Conservation (phyloP, 2,329 filamentous ascomycete species). For the Neodidymelliopsis sp. region DNA sequence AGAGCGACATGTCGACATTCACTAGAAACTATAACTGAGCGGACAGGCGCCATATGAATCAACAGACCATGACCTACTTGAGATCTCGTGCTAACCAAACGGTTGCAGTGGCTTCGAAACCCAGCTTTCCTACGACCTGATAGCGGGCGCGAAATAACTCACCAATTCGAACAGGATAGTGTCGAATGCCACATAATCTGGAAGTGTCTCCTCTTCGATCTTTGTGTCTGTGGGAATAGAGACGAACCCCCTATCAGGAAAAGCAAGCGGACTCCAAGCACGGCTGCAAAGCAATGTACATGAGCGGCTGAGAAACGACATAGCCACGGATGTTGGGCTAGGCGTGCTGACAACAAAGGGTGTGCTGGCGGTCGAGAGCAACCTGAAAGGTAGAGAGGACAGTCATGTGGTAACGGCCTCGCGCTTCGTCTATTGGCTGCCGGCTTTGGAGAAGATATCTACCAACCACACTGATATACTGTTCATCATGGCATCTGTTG, state of each 20-base stretch:
- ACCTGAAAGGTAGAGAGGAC: no score
- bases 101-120: constrained; percentile 15
- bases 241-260: constrained; percentile 6
- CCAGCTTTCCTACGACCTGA: constrained; percentile 24
- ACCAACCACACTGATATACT: no score
- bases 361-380: no score
- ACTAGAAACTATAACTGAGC: neutral
- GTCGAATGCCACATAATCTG: constrained; percentile 9
- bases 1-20: constrained; percentile 12
- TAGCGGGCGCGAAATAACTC: constrained; percentile 19
- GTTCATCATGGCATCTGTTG: no score
- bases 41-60: neutral
- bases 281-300: constrained; percentile 5
- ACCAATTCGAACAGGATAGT: constrained; percentile 23
- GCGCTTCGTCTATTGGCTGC: no score
- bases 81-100: constrained; percentile 25
- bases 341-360: no score
- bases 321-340: no score
- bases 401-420: no score
- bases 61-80: constrained; percentile 9
- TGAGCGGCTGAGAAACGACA: constrained; percentile 7
- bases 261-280: constrained; percentile 10
- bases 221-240: constrained; percentile 3
- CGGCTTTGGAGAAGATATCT: no score
- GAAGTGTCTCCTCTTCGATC: constrained; percentile 18